Conservation (phyloP, 768 basidiomycete genomes). For the Boletus huronensis region DNA sequence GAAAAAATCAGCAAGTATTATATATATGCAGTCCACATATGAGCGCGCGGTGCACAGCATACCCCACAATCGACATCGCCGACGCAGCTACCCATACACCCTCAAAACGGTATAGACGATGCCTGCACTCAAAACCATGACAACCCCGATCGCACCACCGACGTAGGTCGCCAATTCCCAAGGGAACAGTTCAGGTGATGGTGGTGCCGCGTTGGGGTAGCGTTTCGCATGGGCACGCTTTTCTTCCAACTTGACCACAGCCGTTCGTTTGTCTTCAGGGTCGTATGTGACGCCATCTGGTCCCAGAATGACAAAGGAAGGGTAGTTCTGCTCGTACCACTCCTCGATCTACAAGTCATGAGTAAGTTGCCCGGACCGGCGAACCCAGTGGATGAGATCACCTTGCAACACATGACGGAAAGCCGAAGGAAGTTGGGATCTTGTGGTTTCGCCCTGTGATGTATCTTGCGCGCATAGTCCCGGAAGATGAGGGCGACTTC, state of each 20-base stretch:
- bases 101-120: constrained; percentile 25
- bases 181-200: constrained; percentile 14
- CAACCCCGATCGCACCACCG: constrained; percentile 23
- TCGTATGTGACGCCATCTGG: constrained; percentile 37
- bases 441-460: constrained; percentile 68
- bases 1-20: neutral
- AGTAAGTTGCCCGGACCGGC: constrained; percentile 7
- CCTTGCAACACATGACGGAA: constrained; percentile 81
- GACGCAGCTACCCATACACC: constrained; percentile 16
- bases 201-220: constrained; percentile 8
- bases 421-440: constrained; percentile 87
- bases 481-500: constrained; percentile 90
- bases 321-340: constrained; percentile 93
- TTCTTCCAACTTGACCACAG: constrained; percentile 45
- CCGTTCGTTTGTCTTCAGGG: constrained; percentile 53
- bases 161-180: constrained; percentile 33
- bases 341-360: constrained; percentile 66
- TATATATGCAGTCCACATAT: neutral
- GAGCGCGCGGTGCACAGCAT: neutral
- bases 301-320: constrained; percentile 66
- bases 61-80: neutral
- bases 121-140: constrained; percentile 25
- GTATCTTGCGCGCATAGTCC: constrained; percentile 76
- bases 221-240: constrained; percentile 36
- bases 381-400: constrained; percentile 28